These are phyloP conservation scores for Vitis rupestris DNA, from an alignment of 164 flowering plant genomes.

Conservation along the genomic window DNA sequence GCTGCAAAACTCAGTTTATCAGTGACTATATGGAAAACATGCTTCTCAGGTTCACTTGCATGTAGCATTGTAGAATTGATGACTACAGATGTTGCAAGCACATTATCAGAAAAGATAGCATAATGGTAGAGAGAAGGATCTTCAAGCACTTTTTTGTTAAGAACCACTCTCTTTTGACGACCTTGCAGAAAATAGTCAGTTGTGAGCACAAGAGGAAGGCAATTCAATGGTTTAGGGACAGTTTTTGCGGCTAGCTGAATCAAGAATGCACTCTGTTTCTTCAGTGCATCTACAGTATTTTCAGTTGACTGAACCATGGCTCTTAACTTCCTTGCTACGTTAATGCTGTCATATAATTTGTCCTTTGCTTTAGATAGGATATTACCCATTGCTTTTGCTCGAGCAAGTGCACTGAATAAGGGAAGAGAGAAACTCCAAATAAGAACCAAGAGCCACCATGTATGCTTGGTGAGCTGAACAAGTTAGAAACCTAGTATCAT, in stretches of 20 bases:
- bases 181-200: slow-evolving; percentile 58
- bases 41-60: slow-evolving; percentile 84
- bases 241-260: slow-evolving; percentile 94
- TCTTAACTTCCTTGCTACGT: slow-evolving; percentile 74
- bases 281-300: slow-evolving; percentile 47
- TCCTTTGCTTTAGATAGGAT: slow-evolving; percentile 77
- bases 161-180: slow-evolving; percentile 28
- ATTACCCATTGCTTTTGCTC: slow-evolving; percentile 89
- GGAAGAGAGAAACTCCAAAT: not conserved
- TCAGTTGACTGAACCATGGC: slow-evolving; percentile 91
- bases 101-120: slow-evolving; percentile 97
- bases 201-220: slow-evolving; percentile 76
- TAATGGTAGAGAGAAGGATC: slow-evolving; percentile 84
- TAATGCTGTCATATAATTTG: slow-evolving; percentile 61
- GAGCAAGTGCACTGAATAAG: slow-evolving; percentile 69
- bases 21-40: slow-evolving; percentile 92
- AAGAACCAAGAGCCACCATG: slow-evolving; percentile 9
- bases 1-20: slow-evolving; percentile 84
- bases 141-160: slow-evolving; percentile 48
- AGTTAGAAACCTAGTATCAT: slow-evolving; percentile 1
- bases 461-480: slow-evolving; percentile 1
- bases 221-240: slow-evolving; percentile 78
- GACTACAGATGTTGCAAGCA: slow-evolving; percentile 93
- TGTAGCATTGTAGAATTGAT: slow-evolving; percentile 80
- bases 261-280: slow-evolving; percentile 78